These are phyloP conservation scores for Starmerella sp. DNA, from an alignment of 805 yeast genomes.

Conservation along the genomic window DNA sequence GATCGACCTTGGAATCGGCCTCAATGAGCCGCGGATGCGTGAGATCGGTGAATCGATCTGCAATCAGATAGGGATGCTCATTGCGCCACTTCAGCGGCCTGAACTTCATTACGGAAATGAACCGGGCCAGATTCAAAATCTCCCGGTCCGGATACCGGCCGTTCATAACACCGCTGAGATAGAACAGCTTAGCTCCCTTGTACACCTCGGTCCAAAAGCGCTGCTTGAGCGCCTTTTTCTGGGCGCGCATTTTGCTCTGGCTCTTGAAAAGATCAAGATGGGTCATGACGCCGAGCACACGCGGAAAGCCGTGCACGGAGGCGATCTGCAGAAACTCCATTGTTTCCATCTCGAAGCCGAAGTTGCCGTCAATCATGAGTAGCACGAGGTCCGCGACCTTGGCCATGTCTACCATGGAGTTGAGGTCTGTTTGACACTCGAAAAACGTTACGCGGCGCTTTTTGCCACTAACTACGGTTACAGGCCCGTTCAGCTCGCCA, in stretches of 20 bases:
- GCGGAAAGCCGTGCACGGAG: slow-evolving; percentile 98
- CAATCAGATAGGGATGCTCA: slow-evolving; percentile 88
- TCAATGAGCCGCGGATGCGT: slow-evolving; percentile 83
- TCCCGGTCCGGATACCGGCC: slow-evolving; percentile 98
- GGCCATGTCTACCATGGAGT: slow-evolving; percentile 93
- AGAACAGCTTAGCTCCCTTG: slow-evolving; percentile 93
- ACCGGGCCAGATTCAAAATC: slow-evolving; percentile 78
- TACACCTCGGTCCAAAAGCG: slow-evolving; percentile 99
- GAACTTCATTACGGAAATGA: slow-evolving; percentile 94
- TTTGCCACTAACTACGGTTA: slow-evolving; percentile 93
- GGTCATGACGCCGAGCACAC: slow-evolving; percentile 88
- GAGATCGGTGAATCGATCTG: slow-evolving; percentile 84
- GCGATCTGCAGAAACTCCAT: slow-evolving; percentile 96
- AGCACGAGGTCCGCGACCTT: slow-evolving; percentile 89
- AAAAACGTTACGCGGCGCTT: slow-evolving; percentile 83
- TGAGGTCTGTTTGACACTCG: slow-evolving; percentile 85
- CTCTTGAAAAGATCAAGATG: slow-evolving; percentile 90
- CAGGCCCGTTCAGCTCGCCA: slow-evolving; percentile 84
- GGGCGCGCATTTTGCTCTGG: slow-evolving; percentile 76
- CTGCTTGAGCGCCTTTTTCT: slow-evolving; percentile 83
- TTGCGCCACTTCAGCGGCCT: slow-evolving; percentile 99
- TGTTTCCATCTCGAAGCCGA: slow-evolving; percentile 98
- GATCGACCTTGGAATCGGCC: slow-evolving; percentile 68
- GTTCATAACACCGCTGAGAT: slow-evolving; percentile 87
- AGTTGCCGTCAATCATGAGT: slow-evolving; percentile 86